Evolutionary conservation across 345 rosid species (phyloP), one percentile per base, ranked within the genome.

Genomic region (Sapria himalayana): DNA sequence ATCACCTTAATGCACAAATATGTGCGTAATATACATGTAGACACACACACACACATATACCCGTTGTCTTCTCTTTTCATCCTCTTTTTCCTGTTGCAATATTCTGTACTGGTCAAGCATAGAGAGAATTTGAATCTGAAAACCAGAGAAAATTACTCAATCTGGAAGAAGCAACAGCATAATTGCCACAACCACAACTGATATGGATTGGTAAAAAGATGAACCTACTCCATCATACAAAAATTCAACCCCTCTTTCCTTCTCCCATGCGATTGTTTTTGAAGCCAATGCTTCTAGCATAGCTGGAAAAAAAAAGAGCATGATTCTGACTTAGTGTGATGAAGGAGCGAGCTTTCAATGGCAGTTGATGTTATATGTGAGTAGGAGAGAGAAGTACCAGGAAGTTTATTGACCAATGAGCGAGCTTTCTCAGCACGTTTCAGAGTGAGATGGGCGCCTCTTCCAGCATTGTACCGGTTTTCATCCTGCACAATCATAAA

Each of bases 391-490:
- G 11, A 49, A 29, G 24, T 61, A 77, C 93, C 76, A 22, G 89
- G 89, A 47, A 81, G 62, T 66, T 81, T 77, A 45, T 60, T 76
- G 50, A 70, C 70, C 39, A 61, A 54, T 2, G 41, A 25, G 27
- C 84, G 78, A 20, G 89, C 84, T 54, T 60, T 81, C 65, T 81
- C 93, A 0, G 93, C 89, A 50, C 78, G 78, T 41, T 71, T 76
- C 55, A 81, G 33, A 35, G 56, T 50, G 21, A 81, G 74, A 57
- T 81, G 93, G 13, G 78, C 64, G 33, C 84, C 86, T 56, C 75
- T 63, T 63, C 84, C 86, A 45, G 84, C 78, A 56, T 67, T 65
- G 50, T 74, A 81, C 13, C 93, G 71, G 32, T 76, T 76, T 25
- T 67, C 73, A 65, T 77, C 81, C 84, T 77, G 54, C 13, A 17